phyloP scores from a whole-genome alignment of 805 yeast genomes.

The Teunomyces atbi region DNA sequence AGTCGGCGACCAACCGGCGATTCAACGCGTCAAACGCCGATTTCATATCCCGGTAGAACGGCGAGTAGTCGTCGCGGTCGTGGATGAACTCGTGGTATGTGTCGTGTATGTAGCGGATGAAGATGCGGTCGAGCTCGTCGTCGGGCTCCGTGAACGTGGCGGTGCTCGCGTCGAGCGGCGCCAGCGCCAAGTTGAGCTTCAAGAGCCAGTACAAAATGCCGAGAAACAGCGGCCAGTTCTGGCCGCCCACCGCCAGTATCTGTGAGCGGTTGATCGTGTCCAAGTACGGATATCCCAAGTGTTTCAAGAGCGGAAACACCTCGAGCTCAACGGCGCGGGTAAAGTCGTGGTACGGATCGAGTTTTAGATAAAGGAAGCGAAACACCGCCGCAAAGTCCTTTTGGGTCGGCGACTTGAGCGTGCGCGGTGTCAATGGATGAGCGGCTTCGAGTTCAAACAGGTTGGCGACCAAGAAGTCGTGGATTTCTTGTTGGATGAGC shows the following conservation, averaged over 20 bases:
- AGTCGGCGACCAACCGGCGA: slow-evolving; percentile 47
- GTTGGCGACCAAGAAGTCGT: slow-evolving; percentile 58
- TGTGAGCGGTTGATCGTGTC: slow-evolving; percentile 81
- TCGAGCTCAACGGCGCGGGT: slow-evolving; percentile 71
- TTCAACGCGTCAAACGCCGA: slow-evolving; percentile 52
- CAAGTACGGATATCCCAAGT: slow-evolving; percentile 73
- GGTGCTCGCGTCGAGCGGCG: slow-evolving; percentile 26
- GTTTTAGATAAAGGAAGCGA: slow-evolving; percentile 70
- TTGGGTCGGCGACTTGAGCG: slow-evolving; percentile 78
- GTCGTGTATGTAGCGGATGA: slow-evolving; percentile 59
- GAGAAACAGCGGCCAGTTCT: slow-evolving; percentile 78
- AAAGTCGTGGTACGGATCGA: slow-evolving; percentile 79
- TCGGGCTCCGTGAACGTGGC: slow-evolving; percentile 34
- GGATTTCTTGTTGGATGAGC: slow-evolving; percentile 63
- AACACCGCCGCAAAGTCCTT: slow-evolving; percentile 78
- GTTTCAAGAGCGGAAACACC: slow-evolving; percentile 63
- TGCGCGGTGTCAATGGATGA: slow-evolving; percentile 62
- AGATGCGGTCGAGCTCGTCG: slow-evolving; percentile 49
- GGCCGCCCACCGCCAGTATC: slow-evolving; percentile 88
- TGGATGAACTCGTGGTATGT: slow-evolving; percentile 67
- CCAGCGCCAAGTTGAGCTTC: slow-evolving; percentile 44
- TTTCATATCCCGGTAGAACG: slow-evolving; percentile 54
- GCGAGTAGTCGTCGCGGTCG: slow-evolving; percentile 60
- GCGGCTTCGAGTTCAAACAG: slow-evolving; percentile 75
- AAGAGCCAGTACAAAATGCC: slow-evolving; percentile 85